Evolutionary conservation across 768 basidiomycete species (phyloP).

Genomic region (Tylopilus cervinicoccineus): DNA sequence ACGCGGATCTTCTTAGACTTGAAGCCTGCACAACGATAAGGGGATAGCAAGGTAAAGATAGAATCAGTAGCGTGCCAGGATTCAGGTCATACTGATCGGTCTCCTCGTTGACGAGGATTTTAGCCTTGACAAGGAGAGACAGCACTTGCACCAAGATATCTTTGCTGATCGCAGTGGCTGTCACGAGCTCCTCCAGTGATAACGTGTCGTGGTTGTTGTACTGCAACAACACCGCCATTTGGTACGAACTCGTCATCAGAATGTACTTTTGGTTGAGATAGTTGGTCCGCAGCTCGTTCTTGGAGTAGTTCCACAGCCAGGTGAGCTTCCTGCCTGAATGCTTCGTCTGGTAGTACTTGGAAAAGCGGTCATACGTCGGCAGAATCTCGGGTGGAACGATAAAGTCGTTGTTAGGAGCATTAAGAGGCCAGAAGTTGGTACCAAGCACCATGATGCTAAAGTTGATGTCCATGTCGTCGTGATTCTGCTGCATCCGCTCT

Average conservation of each 20-base stretch:
- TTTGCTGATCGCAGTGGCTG: conserved; percentile 77
- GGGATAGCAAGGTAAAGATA: neutral
- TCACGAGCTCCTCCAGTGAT: conserved; percentile 71
- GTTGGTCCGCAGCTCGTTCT: conserved; percentile 93
- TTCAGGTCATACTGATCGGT: conserved; percentile 90
- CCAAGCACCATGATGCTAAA: conserved; percentile 93
- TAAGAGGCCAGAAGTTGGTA: conserved; percentile 94
- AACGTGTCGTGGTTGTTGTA: conserved; percentile 92
- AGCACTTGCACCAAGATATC: conserved; percentile 70
- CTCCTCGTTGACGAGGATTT: conserved; percentile 86
- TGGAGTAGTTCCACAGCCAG: conserved; percentile 98
- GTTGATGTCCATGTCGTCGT: conserved; percentile 83
- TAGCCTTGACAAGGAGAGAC: conserved; percentile 75
- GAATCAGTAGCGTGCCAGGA: conserved; percentile 45
- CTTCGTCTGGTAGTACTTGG: conserved; percentile 88
- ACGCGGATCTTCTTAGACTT: conserved; percentile 93
- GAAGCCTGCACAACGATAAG: conserved; percentile 51
- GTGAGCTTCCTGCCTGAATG: conserved; percentile 94
- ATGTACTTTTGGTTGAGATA: conserved; percentile 95
- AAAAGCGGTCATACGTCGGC: conserved; percentile 87
- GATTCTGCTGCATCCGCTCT: conserved; percentile 83
- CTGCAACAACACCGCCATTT: conserved; percentile 91
- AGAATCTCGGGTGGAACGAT: conserved; percentile 85
- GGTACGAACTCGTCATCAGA: conserved; percentile 91
- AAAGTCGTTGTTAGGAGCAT: conserved; percentile 79